phyloP scores from a whole-genome alignment of 1,284 basidiomycete genomes.

The Pisolithus thermaeus region DNA sequence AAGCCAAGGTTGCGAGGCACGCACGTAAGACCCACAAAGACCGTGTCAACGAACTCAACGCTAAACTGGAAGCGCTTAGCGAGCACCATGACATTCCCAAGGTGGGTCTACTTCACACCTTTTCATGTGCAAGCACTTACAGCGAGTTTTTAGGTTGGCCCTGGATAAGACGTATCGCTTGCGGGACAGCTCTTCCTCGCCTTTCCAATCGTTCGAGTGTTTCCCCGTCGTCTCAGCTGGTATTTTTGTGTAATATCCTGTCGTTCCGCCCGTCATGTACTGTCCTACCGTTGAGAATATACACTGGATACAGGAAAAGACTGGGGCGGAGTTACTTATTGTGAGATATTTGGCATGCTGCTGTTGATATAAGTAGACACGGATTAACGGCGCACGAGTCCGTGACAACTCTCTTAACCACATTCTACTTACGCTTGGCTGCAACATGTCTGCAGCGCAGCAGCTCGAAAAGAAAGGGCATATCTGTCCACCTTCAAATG shows the following conservation, averaged over 20 bases:
- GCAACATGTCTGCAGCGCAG: slow-evolving; percentile 36
- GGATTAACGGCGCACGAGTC: slow-evolving; percentile 28
- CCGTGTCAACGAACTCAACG: slow-evolving; percentile 87
- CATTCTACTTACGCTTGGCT: slow-evolving; percentile 26
- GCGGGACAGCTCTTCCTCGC: slow-evolving; percentile 8
- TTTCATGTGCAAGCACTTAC: slow-evolving; percentile 22
- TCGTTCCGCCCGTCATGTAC: slow-evolving; percentile 16
- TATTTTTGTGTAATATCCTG: slow-evolving; percentile 11
- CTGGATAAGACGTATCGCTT: slow-evolving; percentile 51
- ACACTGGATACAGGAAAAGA: slow-evolving; percentile 21
- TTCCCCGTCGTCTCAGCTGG: slow-evolving; percentile 14
- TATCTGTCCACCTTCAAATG: slow-evolving; percentile 66
- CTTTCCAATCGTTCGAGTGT: slow-evolving; percentile 5
- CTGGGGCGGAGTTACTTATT: slow-evolving; percentile 22
- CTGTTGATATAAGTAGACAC: slow-evolving; percentile 33
- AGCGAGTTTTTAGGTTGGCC: slow-evolving; percentile 54
- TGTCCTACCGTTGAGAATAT: slow-evolving; percentile 13
- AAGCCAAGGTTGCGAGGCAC: slow-evolving; percentile 74
- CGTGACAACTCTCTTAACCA: slow-evolving; percentile 30
- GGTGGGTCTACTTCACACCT: slow-evolving; percentile 38
- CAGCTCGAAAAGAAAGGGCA: slow-evolving; percentile 54
- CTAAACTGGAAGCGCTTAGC: slow-evolving; percentile 81
- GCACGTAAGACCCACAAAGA: slow-evolving; percentile 94
- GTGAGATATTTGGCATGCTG: slow-evolving; percentile 31
- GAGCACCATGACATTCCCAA: slow-evolving; percentile 95